These are phyloP conservation scores for Metarhizium anisopliae DNA, from an alignment of 2,329 filamentous ascomycete genomes.

Conservation along the genomic window DNA sequence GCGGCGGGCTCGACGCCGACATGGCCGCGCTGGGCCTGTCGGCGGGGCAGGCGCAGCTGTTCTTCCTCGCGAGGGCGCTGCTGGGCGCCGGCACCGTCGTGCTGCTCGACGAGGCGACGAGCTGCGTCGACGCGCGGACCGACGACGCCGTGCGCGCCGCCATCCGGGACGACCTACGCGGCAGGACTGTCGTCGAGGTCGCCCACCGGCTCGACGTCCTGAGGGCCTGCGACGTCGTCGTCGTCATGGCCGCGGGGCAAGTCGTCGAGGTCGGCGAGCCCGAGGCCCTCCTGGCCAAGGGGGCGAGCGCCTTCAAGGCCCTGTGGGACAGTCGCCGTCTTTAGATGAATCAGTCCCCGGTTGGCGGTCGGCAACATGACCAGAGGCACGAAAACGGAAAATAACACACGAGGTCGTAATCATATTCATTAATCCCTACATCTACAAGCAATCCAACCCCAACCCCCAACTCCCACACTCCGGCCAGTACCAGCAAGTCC, in stretches of 20 bases:
- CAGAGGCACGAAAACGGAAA: too few species aligned
- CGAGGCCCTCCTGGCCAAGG: conserved; percentile 11
- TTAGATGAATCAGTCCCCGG: background rate
- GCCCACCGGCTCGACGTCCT: conserved; percentile 20
- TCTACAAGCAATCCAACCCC: conserved; percentile 2
- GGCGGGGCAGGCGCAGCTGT: conserved; percentile 37
- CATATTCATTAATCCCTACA: conserved; percentile 1
- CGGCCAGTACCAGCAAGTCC: background rate
- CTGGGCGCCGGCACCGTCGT: conserved; percentile 21
- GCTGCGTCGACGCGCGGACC: conserved; percentile 20
- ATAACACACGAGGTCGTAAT: background rate
- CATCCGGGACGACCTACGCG: conserved; percentile 13
- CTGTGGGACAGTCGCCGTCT: conserved; percentile 11
- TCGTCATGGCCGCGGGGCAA: conserved; percentile 20
- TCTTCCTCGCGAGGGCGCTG: conserved; percentile 37
- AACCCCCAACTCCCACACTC: background rate
- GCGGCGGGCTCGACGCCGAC: conserved; percentile 27
- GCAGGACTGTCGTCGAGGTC: conserved; percentile 20
- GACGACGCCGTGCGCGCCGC: conserved; percentile 16
- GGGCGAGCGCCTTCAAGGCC: conserved; percentile 12
- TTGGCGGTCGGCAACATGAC: too few species aligned
- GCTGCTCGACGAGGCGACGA: conserved; percentile 23
- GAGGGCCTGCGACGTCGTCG: conserved; percentile 16
- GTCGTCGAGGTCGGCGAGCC: conserved; percentile 18
- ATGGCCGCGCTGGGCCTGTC: conserved; percentile 26